Base-by-base conservation (phyloP, 1,284 basidiomycete species). In the Malassezia equina region DNA sequence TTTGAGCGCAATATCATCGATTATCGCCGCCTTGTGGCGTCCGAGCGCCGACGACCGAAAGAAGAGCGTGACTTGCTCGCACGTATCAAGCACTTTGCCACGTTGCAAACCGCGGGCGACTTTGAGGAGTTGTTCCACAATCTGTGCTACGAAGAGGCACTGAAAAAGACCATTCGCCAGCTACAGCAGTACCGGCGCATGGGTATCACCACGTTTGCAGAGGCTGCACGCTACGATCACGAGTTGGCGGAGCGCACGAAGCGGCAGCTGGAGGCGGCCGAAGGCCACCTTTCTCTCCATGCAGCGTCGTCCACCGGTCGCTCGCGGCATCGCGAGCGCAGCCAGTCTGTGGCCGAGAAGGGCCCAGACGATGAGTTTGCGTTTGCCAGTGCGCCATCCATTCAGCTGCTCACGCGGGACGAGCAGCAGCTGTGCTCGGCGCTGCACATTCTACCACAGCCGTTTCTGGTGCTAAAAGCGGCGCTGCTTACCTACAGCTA, bases 61-160 rank as follows among this genome's bases (percentile, higher is more conserved):
- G 93, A 96, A 60, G 91, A 96, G 69, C 83, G 86, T 63, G 93
- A 98, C 61, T 83, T 96, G 51, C 76, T 91, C 19, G 83, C 88
- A 66, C 84, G 91, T 31, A 81, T 93, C 59, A 87, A 91, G 66
- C 89, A 90, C 15, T 94, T 96, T 75, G 84, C 93, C 23, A 84
- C 86, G 56, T 78, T 96, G 43, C 90, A 95, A 75, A 93, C 90
- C 0, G 85, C 88, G 0, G 82, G 86, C 56, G 91, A 98, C 73
- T 94, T 88, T 66, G 93, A 98, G 71, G 80, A 80, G 3, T 87
- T 98, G 68, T 80, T 86, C 27, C 83, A 90, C 21, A 91, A 94
- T 49, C 81, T 96, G 53, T 81, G 95, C 59, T 67, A 69, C 54
- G 71, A 74, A 51, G 71, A 74, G 47, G 69, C 68, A 23, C 55